Evolutionary conservation across 371 early-diverging fungal genomes (phyloP), one percentile per base, ranked within the genome.

Genomic region (Lichtheimia ornata): DNA sequence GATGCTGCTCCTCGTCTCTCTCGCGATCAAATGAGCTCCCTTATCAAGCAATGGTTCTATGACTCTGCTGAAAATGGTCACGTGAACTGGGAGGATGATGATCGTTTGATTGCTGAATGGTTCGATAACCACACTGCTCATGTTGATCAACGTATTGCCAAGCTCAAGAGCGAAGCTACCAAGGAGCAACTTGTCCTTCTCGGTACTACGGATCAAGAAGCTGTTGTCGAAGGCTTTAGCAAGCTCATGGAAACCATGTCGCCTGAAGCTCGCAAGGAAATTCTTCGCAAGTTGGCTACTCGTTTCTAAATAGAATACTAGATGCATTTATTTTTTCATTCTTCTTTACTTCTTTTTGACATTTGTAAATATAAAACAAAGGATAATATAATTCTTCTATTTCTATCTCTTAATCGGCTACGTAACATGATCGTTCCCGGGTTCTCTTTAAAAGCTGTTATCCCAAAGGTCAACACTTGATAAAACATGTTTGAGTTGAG

Each of bases 61-160:
- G 30, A 18, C 0, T 9, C 59, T 41, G 47, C 47, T n/a, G 47
- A n/a, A 5, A 22, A 47, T 22, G 11, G 47, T 22, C 47, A 47
- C 18, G 17, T 22, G 7, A 47, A 47, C 11, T 61, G 61, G 61
- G 50, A 61, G 40, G 50, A 61, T 17, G 43, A 61, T n/a, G 91
- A 92, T 59, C 60, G 73, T 25, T 57, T 56, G 17, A 84, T 90
- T 6, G 71, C 84, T 7, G 76, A 77, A 47, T 92, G 92, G 92
- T 80, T 89, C 51, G 89, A 88, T 56, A 76, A 79, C 50, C 75
- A 76, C 5, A 56, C 71, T 44, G 73, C 71, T 15, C 67, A 68
- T 47, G 68, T 89, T 42, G 80, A 83, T 13, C 76, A 71, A 52
- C 68, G 77, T 56, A 77, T 84, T 51, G 50, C 55, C 56, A 71